A percentile compares a stretch with the other conserved stretches of the same genome.
Conservation (phyloP, 495 filamentous ascomycete genomes). For the Daldinia childiae region DNA sequence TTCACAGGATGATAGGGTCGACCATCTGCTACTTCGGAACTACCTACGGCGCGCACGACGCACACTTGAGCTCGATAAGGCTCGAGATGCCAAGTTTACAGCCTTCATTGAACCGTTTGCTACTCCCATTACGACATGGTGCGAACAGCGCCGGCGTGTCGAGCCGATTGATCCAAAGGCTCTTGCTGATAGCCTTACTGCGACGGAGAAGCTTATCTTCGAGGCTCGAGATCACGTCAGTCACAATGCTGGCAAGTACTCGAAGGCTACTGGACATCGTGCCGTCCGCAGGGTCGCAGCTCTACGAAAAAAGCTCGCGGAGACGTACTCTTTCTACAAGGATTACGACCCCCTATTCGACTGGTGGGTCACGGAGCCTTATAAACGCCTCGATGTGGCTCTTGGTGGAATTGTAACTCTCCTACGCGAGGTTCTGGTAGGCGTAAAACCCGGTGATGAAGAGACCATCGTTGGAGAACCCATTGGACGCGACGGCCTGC, state of each 20-base stretch:
- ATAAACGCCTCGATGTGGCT: constrained; percentile 43
- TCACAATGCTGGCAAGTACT: constrained; percentile 40
- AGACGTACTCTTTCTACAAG: constrained; percentile 56
- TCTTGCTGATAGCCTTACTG: constrained; percentile 48
- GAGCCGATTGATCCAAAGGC: constrained; percentile 48
- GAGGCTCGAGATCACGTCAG: constrained; percentile 38
- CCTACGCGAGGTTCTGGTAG: constrained; percentile 54
- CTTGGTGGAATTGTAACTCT: constrained; percentile 40
- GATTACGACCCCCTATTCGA: constrained; percentile 60
- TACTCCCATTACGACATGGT: constrained; percentile 47
- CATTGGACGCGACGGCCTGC: constrained; percentile 56
- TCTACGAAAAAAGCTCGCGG: constrained; percentile 49
- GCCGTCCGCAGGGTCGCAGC: constrained; percentile 49
- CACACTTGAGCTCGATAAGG: constrained; percentile 50
- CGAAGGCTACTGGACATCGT: constrained; percentile 55
- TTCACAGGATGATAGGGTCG: constrained; percentile 54
- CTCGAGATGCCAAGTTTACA: constrained; percentile 46
- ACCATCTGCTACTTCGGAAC: constrained; percentile 56
- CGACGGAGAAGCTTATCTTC: constrained; percentile 37
- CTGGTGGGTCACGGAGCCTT: constrained; percentile 60
- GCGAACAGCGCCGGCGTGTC: constrained; percentile 52
- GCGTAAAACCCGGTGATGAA: constrained; percentile 49
- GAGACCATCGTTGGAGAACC: constrained; percentile 62
- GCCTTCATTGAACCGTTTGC: constrained; percentile 53
- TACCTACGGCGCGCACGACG: constrained; percentile 49